phyloP scores from a whole-genome alignment of 495 filamentous ascomycete genomes.

The Hypoxylon lienhwacheense region DNA sequence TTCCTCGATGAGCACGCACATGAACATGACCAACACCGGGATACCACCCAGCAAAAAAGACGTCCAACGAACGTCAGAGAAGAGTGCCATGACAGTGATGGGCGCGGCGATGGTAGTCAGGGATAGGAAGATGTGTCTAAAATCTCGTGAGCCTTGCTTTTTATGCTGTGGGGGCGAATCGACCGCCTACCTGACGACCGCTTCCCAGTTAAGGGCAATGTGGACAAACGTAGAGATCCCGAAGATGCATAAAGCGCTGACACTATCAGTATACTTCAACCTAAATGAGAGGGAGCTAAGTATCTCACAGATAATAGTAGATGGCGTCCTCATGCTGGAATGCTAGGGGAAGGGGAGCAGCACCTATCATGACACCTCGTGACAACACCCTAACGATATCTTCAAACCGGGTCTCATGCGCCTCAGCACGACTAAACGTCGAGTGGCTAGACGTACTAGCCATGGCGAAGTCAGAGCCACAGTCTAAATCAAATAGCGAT shows the following conservation, averaged over 20 bases:
- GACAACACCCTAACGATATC: constrained; percentile 34
- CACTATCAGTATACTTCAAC: constrained; percentile 15
- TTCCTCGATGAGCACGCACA: constrained; percentile 20
- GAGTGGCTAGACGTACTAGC: neutral
- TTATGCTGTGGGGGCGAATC: neutral
- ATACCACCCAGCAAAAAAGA: constrained; percentile 5
- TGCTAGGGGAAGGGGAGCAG: constrained; percentile 38
- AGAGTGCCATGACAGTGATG: constrained; percentile 1
- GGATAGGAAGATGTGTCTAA: constrained; percentile 11
- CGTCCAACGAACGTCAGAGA: constrained; percentile 4
- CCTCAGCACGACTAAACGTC: neutral
- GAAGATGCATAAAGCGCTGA: constrained; percentile 17
- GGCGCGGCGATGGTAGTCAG: constrained; percentile 1
- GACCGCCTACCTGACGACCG: constrained; percentile 9
- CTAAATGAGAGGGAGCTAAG: constrained; percentile 1
- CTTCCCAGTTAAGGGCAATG: constrained; percentile 17
- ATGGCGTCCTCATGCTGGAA: constrained; percentile 26
- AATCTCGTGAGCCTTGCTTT: constrained; percentile 9
- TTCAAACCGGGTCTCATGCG: neutral
- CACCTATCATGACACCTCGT: constrained; percentile 40
- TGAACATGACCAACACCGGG: constrained; percentile 8
- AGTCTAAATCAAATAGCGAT: neutral
- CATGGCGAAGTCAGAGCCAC: neutral
- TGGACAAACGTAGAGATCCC: constrained; percentile 4
- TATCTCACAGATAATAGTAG: constrained; percentile 40